Percentiles rank a stretch among this genome's conserved stretches.
These are phyloP conservation scores for Elongisporangium anandrum DNA, from an alignment of 352 stramenopile species.

Conservation along the genomic window DNA sequence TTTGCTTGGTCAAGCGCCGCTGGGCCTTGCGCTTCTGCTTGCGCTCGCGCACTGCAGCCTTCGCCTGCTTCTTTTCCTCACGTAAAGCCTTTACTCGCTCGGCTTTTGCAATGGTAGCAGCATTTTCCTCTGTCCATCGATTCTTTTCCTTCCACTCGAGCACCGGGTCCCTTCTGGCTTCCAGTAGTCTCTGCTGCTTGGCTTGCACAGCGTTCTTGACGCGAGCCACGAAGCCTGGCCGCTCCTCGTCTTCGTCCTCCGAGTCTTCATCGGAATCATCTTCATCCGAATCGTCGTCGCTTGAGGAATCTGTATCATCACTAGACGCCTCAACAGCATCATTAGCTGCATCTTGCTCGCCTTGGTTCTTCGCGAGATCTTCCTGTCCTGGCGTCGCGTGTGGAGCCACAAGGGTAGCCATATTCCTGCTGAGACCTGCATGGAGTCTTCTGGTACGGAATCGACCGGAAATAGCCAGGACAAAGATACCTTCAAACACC, in stretches of 20 bases:
- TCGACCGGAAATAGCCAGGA: neutral
- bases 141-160: conserved; percentile 47
- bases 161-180: conserved; percentile 33
- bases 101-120: conserved; percentile 14
- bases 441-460: too few species aligned
- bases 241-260: conserved; percentile 26
- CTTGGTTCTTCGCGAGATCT: neutral
- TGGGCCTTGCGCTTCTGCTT: conserved; percentile 43
- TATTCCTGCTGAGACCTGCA: neutral
- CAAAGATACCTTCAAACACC: neutral
- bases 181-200: conserved; percentile 39
- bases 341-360: neutral
- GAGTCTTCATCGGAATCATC: conserved; percentile 27
- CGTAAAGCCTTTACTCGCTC: conserved; percentile 13
- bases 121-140: conserved; percentile 38
- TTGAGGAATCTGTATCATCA: conserved; percentile 10
- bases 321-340: conserved; percentile 4
- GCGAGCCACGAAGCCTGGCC: conserved; percentile 9
- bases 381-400: neutral
- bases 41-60: conserved; percentile 29
- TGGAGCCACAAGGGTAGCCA: neutral
- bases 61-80: conserved; percentile 29
- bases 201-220: conserved; percentile 19
- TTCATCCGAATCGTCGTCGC: conserved; percentile 17
- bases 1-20: conserved; percentile 35